Conservation (phyloP, 345 rosid genomes). For the Euclidium syriacum region DNA sequence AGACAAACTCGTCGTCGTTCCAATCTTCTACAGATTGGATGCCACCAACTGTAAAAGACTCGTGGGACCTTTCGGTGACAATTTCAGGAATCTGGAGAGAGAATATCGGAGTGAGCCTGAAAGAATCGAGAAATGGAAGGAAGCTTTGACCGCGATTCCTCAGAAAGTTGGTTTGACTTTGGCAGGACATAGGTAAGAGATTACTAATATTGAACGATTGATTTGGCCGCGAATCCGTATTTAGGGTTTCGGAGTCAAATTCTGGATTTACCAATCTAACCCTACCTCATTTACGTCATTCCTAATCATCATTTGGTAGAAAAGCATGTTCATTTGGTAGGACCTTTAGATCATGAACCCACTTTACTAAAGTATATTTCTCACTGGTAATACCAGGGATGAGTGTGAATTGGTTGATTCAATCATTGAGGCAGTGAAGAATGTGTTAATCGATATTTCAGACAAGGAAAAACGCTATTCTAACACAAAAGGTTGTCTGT, state of each 20-base stretch:
- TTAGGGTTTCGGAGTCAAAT: too few species aligned
- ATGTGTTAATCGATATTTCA: not conserved
- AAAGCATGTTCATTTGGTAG: too few species aligned
- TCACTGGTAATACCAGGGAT: not conserved
- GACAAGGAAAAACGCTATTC: not conserved
- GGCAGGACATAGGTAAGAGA: not conserved
- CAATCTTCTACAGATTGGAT: conserved; percentile 4
- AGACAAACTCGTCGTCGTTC: not conserved
- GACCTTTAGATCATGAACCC: too few species aligned
- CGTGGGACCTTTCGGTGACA: conserved; percentile 8
- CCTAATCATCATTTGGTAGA: too few species aligned
- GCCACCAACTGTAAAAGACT: conserved; percentile 2
- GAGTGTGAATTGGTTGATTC: conserved; percentile 6
- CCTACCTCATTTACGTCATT: too few species aligned
- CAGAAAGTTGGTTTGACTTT: not conserved
- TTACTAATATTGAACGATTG: too few species aligned
- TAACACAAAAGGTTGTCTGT: not conserved
- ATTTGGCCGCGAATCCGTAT: too few species aligned
- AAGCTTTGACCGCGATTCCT: conserved; percentile 6
- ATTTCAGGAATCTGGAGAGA: not conserved
- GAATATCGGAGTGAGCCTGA: conserved; percentile 7
- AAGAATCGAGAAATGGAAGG: conserved; percentile 11
- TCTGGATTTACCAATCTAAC: too few species aligned
- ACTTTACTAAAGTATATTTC: too few species aligned
- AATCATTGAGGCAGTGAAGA: conserved; percentile 16